Percentiles rank a stretch among this genome's conserved stretches.
Conservation (phyloP, 2,329 filamentous ascomycete species). For the Exophiala sp. region DNA sequence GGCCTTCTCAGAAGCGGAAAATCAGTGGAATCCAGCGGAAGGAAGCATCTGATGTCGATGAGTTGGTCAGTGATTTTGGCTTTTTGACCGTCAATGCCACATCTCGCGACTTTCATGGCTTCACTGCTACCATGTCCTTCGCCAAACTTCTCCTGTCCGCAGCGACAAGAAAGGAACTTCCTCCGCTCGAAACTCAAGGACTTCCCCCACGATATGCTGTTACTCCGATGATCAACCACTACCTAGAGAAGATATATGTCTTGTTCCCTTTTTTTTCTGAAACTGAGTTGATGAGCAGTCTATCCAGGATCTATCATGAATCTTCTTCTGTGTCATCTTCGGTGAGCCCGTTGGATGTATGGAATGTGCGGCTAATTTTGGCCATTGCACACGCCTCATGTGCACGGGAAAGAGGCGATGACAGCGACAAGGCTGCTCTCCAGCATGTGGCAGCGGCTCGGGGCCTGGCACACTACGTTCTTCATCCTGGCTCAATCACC, state of each 20-base stretch:
- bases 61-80: constrained; percentile 88
- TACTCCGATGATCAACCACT: constrained; percentile 68
- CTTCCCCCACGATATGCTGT: constrained; percentile 68
- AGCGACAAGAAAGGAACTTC: constrained; percentile 65
- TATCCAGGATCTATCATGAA: constrained; percentile 75
- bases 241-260: constrained; percentile 73
- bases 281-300: constrained; percentile 65
- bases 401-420: constrained; percentile 60
- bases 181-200: constrained; percentile 51
- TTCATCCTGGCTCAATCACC: constrained; percentile 74
- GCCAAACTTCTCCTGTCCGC: constrained; percentile 81
- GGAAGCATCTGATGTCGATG: constrained; percentile 83
- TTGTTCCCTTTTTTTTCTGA: constrained; percentile 80
- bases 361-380: constrained; percentile 82
- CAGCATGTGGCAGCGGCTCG: constrained; percentile 62
- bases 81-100: constrained; percentile 93
- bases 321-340: constrained; percentile 7
- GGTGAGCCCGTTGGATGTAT: constrained; percentile 63
- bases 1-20: constrained; percentile 30
- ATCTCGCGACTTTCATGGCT: constrained; percentile 85
- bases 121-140: constrained; percentile 85
- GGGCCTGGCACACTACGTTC: constrained; percentile 70
- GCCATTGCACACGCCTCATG: constrained; percentile 72
- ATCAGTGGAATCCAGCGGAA: constrained; percentile 44
- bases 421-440: constrained; percentile 56